Evolutionary conservation across 2,329 filamentous ascomycete genomes (phyloP).

Genomic region (Colletotrichum endophyticum): DNA sequence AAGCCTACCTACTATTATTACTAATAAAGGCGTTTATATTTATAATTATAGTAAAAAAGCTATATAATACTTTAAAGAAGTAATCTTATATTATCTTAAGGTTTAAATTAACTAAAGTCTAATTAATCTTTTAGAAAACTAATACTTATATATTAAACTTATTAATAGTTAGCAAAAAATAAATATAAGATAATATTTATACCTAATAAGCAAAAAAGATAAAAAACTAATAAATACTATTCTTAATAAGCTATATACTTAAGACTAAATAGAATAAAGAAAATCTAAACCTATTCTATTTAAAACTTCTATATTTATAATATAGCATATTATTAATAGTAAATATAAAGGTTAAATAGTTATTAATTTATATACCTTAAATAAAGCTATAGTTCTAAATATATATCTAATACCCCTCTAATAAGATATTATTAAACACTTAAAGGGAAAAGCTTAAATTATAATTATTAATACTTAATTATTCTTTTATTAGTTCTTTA

Average conservation of each 20-base stretch:
- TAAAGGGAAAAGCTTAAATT: neutral
- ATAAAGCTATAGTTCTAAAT: neutral
- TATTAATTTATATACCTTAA: neutral
- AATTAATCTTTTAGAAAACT: too few relatives aligned
- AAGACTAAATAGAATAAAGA: neutral
- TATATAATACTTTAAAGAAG: neutral
- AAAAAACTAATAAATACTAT: neutral
- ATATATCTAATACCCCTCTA: neutral
- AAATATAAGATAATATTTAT: too few relatives aligned
- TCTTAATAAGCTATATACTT: neutral
- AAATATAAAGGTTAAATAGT: neutral
- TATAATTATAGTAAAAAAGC: neutral
- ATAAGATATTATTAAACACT: neutral
- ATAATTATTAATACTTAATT: too few relatives aligned
- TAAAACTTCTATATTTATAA: neutral
- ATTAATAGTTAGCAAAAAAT: too few relatives aligned
- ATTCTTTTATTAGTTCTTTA: neutral
- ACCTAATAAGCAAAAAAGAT: too few relatives aligned
- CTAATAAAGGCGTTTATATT: neutral
- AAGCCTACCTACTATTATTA: too few relatives aligned
- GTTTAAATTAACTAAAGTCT: neutral
- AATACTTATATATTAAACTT: too few relatives aligned
- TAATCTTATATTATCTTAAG: neutral
- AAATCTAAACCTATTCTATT: too few relatives aligned
- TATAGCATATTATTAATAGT: neutral